A percentile compares a stretch with the other conserved stretches of the same genome.
These are phyloP conservation scores for Malania oleifera DNA, from an alignment of 164 flowering plant genomes.

Conservation along the genomic window DNA sequence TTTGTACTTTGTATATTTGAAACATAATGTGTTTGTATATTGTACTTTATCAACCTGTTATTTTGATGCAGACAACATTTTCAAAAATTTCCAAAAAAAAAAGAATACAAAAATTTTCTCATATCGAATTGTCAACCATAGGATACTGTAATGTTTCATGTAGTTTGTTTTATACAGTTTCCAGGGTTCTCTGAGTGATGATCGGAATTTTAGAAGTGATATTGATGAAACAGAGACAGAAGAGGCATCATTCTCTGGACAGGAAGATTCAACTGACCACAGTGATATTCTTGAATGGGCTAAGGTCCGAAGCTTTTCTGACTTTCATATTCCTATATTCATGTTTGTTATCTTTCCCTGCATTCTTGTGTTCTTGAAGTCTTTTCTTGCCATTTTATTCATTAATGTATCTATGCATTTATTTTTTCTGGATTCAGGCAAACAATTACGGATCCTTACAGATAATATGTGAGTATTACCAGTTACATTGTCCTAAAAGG, in stretches of 20 bases:
- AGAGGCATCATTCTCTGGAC: slow-evolving; percentile 86
- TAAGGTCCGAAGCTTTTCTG: slow-evolving; percentile 45
- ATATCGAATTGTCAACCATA: not conserved
- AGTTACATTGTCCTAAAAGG: slow-evolving; percentile 54
- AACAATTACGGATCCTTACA: slow-evolving; percentile 78
- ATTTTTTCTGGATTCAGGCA: slow-evolving; percentile 42
- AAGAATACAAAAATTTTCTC: too few species aligned
- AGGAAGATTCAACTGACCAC: slow-evolving; percentile 59
- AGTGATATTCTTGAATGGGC: slow-evolving; percentile 91
- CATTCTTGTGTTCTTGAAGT: not conserved
- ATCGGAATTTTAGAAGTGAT: slow-evolving; percentile 68
- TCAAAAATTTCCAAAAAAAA: too few species aligned
- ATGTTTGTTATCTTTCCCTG: not conserved
- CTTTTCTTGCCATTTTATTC: slow-evolving; percentile 4
- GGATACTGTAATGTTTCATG: not conserved
- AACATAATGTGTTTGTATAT: too few species aligned
- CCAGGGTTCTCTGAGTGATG: slow-evolving; percentile 79
- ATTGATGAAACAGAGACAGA: slow-evolving; percentile 74
- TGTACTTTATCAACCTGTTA: too few species aligned
- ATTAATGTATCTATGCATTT: not conserved
- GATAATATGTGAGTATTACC: slow-evolving; percentile 79
- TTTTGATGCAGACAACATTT: too few species aligned
- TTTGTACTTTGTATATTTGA: too few species aligned
- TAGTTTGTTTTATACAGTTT: slow-evolving; percentile 40
- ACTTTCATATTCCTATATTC: not conserved